Base-by-base conservation (phyloP, 257 asterid genomes). In the Capsicum rhomboideum region DNA sequence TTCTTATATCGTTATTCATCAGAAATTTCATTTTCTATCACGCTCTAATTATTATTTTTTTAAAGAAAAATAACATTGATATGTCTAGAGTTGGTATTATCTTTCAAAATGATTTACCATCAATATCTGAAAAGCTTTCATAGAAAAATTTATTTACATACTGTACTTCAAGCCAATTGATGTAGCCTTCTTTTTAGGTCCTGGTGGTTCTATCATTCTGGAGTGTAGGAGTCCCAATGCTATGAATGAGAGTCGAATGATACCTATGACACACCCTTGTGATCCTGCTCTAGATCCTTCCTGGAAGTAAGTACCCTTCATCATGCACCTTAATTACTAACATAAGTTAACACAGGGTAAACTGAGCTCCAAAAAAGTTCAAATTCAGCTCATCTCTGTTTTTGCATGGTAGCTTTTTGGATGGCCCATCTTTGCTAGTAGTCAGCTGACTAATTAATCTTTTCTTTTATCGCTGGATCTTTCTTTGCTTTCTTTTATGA, bases 231-330 rank as follows among this genome's bases (percentile, higher is more conserved):
- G 77, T 78, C 75, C 79, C 56, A 69, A 84, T 83, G 82, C 82
- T 12, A 85, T 78, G 84, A 86, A 83, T 80, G 80, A 10, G n/a
- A 86, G 75, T 72, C 11, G 18, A 80, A 72, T 58, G 71, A 77
- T 49, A 83, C 87, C 88, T 28, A 75, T 69, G 82, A 59, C 54
- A 46, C 58, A 42, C 77, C 82, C 75, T 55, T 52, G 16, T 42
- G 74, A 69, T 83, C 97, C 94, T 82, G 88, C 90, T 85, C 40
- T 34, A 78, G 83, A 82, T 69, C 90, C 87, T 85, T 67, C 89
- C 44, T 93, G 97, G 98, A 91, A 87, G 98, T 92, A 90, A 88
- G 91, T 87, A 18, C 13, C n/a, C 42, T 49, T 74, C 14, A 74
- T 74, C 40, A 23, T 68, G 77, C 0, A 14, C 75, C 6, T 67